Percentiles rank a stretch among this genome's conserved stretches.
phyloP scores from a whole-genome alignment of 768 basidiomycete genomes.

The Lentinula lateritia region DNA sequence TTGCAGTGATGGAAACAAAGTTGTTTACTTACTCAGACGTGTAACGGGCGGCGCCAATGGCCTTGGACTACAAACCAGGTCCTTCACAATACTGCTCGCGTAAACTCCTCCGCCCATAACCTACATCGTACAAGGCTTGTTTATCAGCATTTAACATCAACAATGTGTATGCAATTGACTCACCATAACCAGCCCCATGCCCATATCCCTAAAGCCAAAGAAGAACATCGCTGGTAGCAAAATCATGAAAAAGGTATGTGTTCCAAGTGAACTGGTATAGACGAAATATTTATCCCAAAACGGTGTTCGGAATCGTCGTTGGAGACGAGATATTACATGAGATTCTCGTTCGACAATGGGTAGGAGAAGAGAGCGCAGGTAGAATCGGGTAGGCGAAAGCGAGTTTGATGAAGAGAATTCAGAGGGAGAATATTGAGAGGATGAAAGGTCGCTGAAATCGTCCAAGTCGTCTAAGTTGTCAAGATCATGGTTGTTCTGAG shows the following conservation, averaged over 20 bases:
- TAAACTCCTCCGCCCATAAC: slow-evolving; percentile 81
- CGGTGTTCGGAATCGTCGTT: slow-evolving; percentile 54
- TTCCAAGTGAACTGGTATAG: slow-evolving; percentile 73
- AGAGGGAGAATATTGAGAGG: background rate
- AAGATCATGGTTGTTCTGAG: background rate
- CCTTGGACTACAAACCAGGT: slow-evolving; percentile 84
- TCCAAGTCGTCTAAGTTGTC: background rate
- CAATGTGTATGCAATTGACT: background rate
- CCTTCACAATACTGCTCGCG: slow-evolving; percentile 82
- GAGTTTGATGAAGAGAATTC: background rate
- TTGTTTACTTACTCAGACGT: slow-evolving; percentile 63
- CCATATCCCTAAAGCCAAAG: slow-evolving; percentile 59
- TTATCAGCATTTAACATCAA: slow-evolving; percentile 26
- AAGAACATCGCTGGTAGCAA: slow-evolving; percentile 83
- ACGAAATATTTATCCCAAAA: slow-evolving; percentile 81
- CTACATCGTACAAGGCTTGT: slow-evolving; percentile 35
- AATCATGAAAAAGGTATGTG: slow-evolving; percentile 92
- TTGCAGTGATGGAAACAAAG: background rate
- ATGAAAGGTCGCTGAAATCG: background rate
- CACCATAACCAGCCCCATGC: slow-evolving; percentile 69
- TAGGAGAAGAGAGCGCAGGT: slow-evolving; percentile 3
- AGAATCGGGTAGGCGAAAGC: background rate
- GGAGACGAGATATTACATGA: background rate
- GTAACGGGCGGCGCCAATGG: slow-evolving; percentile 89
- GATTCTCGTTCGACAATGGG: slow-evolving; percentile 3